Evolutionary conservation across 441 rosid species (phyloP).

Genomic region (Eugenia klotzschiana): DNA sequence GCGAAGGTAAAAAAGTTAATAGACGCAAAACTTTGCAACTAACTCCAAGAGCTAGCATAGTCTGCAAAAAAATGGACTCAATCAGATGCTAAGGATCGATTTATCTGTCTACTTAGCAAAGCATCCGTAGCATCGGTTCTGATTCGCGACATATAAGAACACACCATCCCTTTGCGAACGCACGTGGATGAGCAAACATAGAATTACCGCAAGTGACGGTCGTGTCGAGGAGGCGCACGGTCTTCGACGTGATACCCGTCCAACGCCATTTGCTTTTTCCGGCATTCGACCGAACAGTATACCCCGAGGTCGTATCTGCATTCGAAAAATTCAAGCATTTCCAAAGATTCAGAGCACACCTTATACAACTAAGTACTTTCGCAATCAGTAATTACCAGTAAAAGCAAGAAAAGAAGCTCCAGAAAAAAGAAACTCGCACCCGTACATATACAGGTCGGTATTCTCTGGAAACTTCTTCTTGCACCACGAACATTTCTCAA

Average conservation of each 20-base stretch:
- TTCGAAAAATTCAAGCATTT: background rate
- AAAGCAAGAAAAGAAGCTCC: background rate
- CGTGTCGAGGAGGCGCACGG: background rate
- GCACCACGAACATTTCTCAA: background rate
- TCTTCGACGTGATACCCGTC: background rate
- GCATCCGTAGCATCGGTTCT: background rate
- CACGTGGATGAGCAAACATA: background rate
- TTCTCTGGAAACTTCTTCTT: background rate
- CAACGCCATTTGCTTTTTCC: background rate
- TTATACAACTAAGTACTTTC: background rate
- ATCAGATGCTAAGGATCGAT: background rate
- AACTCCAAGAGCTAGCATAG: background rate
- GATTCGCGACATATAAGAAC: background rate
- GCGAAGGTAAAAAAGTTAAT: background rate
- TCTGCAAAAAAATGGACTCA: background rate
- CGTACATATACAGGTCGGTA: background rate
- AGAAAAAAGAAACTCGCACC: background rate
- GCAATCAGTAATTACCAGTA: background rate
- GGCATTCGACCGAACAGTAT: background rate
- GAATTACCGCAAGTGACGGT: background rate
- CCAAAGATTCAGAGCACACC: background rate
- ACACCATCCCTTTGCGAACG: background rate
- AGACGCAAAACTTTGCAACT: background rate
- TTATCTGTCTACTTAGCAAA: background rate
- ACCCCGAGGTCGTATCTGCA: background rate